Evolutionary conservation across 306 rosid genomes (phyloP), one percentile per base, ranked within the genome.

Genomic region (Vachellia collinsii): DNA sequence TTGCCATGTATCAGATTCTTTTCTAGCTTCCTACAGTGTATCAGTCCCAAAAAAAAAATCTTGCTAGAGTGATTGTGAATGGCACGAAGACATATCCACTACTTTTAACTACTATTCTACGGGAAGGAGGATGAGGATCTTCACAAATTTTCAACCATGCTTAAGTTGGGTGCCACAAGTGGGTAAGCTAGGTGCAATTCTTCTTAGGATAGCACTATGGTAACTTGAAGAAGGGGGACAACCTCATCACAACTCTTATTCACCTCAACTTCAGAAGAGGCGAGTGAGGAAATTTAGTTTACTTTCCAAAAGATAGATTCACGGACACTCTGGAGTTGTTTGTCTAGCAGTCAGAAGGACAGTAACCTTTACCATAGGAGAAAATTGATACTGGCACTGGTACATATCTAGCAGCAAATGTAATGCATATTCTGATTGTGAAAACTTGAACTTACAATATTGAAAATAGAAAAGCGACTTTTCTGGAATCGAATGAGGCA

Each of bases 401-500:
- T 70, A 51, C 13, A 54, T 59, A 76, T 58, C 58, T 68, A 80
- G 73, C 81, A 9, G 53, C 47, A 37, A 58, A 23, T 23, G n/a
- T 47, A 61, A 43, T 77, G 38, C 25, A 25, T 13, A 66, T 62
- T 74, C 70, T 71, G 36, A 39, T 56, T 36, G 46, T 22, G 34
- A 67, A 51, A 83, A 75, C 19, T 42, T 78, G 85, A 72, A 79
- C 97, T 94, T 85, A 94, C 97, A 92, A 72, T 88, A 94, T 69
- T 76, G 98, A 94, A 90, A 94, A 94, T 48, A 91, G 93, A 75
- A 94, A 87, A 54, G 95, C 97, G 5, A 91, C 89, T 87, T 91
- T 92, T 90, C 97, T 86, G 69, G 98, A 94, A 83, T 91, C 92
- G 50, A 94, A 85, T n/a, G 94, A 94, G 80, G 97, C 86, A 61